These are phyloP conservation scores for Colletotrichum tofieldiae DNA, from an alignment of 2,329 filamentous ascomycete species.

Conservation along the genomic window DNA sequence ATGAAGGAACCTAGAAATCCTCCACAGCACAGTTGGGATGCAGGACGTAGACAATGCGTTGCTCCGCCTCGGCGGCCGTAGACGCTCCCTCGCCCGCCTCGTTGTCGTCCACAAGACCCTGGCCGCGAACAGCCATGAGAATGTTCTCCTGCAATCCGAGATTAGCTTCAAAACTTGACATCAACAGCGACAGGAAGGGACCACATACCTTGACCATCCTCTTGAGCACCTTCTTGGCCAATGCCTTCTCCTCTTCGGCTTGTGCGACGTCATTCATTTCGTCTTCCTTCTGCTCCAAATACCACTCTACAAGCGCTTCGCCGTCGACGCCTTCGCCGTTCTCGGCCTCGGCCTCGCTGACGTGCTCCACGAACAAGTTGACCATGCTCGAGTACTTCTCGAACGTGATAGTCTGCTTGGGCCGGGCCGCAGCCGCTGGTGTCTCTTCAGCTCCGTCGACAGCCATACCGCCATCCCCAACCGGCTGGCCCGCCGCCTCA, in stretches of 20 bases:
- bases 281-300: constrained; percentile 90
- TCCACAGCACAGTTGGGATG: constrained; percentile 96
- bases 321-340: constrained; percentile 88
- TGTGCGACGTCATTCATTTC: constrained; percentile 71
- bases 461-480: constrained; percentile 61
- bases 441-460: constrained; percentile 54
- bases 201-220: constrained; percentile 86
- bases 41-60: constrained; percentile 83
- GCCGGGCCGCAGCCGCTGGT: constrained; percentile 59
- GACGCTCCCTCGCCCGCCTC: constrained; percentile 61
- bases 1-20: constrained; percentile 58
- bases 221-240: constrained; percentile 90
- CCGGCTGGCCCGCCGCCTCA: constrained; percentile 62
- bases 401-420: constrained; percentile 91
- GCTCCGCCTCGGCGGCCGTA: constrained; percentile 55
- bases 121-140: constrained; percentile 82
- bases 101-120: constrained; percentile 66
- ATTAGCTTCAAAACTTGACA: constrained; percentile 55
- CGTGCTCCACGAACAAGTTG: constrained; percentile 85
- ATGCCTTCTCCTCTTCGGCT: constrained; percentile 81
- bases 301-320: constrained; percentile 88
- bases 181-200: constrained; percentile 61
- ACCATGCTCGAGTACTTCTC: constrained; percentile 95
- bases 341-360: constrained; percentile 85
- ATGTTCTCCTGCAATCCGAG: constrained; percentile 79